Base-by-base conservation (phyloP, 805 yeast genomes). In the Saccharomycopsis lassenensis region DNA sequence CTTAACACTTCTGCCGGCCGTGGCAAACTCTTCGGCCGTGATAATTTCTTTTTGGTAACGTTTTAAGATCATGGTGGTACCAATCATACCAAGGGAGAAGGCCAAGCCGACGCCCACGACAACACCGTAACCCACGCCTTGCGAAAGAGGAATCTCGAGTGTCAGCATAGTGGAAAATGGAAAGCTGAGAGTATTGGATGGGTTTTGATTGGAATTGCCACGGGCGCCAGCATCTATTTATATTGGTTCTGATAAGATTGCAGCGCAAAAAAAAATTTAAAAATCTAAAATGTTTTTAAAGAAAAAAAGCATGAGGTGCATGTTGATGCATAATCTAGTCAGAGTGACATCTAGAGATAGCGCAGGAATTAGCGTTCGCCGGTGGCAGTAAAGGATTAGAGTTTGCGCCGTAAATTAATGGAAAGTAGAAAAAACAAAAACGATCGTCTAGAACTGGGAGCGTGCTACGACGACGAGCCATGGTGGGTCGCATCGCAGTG, bases 11-110 rank as follows among this genome's bases (percentile, higher is more conserved):
- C 95, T 71, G 46, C 95, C 95, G 24, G 95, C 95, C 4, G 95
- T 86, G 2, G 93, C 74, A 48, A 87, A 87, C 53, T 86, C 95
- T 59, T 87, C 96, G 3, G 95, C 86, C 5, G 94, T 84, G 57
- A 85, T 78, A 38, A 81, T 69, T 57, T 87, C 95, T 48, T 73
- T 71, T 52, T 84, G 87, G 56, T 86, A 87, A 31, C 95, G 65
- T 47, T 73, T 71, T 29, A 85, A 63, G 41, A 81, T 65, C 33
- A 62, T 67, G 0, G 95, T 84, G 36, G 81, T 77, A 29, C 68
- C 52, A 50, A 85, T 73, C 95, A 86, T 86, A 39, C 84, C 87
- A 2, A 67, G 48, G 10, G 86, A 77, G 52, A 84, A 84, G 15
- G 75, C 75, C 1, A 64, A 59, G 23, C 70, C 70, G 6, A 64